Evolutionary conservation across 768 basidiomycete genomes (phyloP).

Genomic region (Crassisporium funariophilum): DNA sequence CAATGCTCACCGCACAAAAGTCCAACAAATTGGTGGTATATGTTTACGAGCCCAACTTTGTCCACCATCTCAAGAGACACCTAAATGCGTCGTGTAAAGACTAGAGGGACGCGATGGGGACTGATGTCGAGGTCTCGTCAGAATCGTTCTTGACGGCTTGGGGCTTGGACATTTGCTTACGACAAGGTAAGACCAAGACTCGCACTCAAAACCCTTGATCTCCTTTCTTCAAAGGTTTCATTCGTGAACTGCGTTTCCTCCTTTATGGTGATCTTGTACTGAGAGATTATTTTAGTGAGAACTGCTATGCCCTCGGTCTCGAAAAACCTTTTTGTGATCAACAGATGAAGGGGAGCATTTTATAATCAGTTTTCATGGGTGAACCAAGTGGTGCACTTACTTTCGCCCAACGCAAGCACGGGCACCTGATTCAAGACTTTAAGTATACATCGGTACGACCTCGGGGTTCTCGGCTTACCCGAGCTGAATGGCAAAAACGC

Average conservation of each 20-base stretch:
- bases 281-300: conserved; percentile 44
- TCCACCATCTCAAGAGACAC: too few species aligned
- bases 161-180: too few species aligned
- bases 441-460: conserved; percentile 15
- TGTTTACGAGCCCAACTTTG: too few species aligned
- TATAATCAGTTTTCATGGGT: background rate
- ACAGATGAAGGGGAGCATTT: background rate
- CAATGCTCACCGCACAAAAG: too few species aligned
- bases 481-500: conserved; percentile 13
- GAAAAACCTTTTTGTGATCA: conserved; percentile 32
- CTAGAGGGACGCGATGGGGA: too few species aligned
- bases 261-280: conserved; percentile 45
- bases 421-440: conserved; percentile 30
- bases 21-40: too few species aligned
- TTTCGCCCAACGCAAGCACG: conserved; percentile 46
- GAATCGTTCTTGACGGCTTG: too few species aligned
- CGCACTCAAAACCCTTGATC: conserved; percentile 35
- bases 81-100: too few species aligned
- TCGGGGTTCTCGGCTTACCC: background rate
- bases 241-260: conserved; percentile 48
- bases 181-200: background rate
- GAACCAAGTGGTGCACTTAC: conserved; percentile 19
- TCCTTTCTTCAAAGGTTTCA: conserved; percentile 46
- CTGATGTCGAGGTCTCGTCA: too few species aligned
- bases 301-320: conserved; percentile 49